Conservation (phyloP, 2,329 filamentous ascomycete species). For the Hypomyces rosellus region DNA sequence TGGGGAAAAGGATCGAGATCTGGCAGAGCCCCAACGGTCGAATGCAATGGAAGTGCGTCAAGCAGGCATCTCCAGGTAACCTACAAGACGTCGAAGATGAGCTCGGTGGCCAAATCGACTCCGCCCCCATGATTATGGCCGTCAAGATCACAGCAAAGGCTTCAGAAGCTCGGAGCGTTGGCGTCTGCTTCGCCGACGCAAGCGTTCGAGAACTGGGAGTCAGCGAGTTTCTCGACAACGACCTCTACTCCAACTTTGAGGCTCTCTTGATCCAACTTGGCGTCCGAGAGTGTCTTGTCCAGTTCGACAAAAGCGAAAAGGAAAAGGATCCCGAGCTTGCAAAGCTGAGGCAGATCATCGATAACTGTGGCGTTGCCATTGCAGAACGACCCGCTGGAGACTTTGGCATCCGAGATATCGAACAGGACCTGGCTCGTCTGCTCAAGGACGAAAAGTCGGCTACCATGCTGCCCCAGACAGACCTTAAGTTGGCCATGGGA, state of each 20-base stretch:
- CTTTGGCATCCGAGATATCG: conserved; percentile 86
- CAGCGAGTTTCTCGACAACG: conserved; percentile 98
- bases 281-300: conserved; percentile 88
- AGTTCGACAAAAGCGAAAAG: conserved; percentile 70
- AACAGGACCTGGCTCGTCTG: conserved; percentile 84
- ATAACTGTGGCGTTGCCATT: conserved; percentile 85
- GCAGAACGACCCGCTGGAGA: conserved; percentile 71
- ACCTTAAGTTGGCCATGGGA: conserved; percentile 93
- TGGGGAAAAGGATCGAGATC: conserved; percentile 88
- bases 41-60: conserved; percentile 86
- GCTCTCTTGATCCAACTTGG: conserved; percentile 93
- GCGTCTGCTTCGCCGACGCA: conserved; percentile 96
- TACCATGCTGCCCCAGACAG: conserved; percentile 76
- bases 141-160: conserved; percentile 91
- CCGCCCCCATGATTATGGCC: conserved; percentile 88
- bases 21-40: conserved; percentile 70
- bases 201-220: conserved; percentile 93
- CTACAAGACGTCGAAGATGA: conserved; percentile 96
- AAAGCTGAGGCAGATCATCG: conserved; percentile 83
- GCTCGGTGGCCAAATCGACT: conserved; percentile 76
- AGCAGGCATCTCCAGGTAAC: conserved; percentile 93
- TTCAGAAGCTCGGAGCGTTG: conserved; percentile 75
- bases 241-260: conserved; percentile 97
- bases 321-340: conserved; percentile 81
- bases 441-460: conserved; percentile 79